phyloP scores from a whole-genome alignment of 148 eudicot species.

The Dianthus caryophyllus region DNA sequence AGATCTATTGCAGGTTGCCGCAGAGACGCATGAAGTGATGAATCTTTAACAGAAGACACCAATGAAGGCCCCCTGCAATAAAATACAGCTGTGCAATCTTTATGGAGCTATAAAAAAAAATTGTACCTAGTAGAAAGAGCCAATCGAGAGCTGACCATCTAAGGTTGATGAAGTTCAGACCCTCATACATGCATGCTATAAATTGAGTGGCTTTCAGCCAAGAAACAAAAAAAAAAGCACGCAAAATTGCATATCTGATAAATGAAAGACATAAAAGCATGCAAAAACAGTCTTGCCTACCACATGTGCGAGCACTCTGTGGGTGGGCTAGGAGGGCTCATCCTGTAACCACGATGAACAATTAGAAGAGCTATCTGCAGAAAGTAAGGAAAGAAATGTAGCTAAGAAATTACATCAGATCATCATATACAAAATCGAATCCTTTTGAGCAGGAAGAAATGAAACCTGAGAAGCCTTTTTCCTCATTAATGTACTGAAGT shows the following conservation, averaged over 20 bases:
- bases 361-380: constrained; percentile 89
- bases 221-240: neutral
- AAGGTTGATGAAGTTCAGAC: neutral
- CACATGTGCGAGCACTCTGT: constrained; percentile 96
- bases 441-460: neutral
- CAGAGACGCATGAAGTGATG: constrained; percentile 66
- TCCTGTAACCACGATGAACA: constrained; percentile 80
- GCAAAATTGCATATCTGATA: constrained; percentile 7
- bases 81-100: constrained; percentile 14
- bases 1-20: constrained; percentile 95
- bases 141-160: neutral
- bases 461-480: constrained; percentile 93
- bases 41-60: constrained; percentile 80
- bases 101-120: constrained; percentile 6
- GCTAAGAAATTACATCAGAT: constrained; percentile 7
- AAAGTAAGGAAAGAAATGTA: constrained; percentile 22
- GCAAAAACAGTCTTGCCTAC: constrained; percentile 34
- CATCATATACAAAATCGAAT: neutral
- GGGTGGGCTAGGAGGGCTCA: constrained; percentile 97
- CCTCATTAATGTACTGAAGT: constrained; percentile 86
- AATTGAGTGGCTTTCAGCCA: constrained; percentile 1
- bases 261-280: constrained; percentile 1
- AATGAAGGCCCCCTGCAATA: constrained; percentile 87
- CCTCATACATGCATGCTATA: constrained; percentile 4
- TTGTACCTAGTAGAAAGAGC: neutral